Conservation (phyloP, 306 rosid species). For the Rosa persica region DNA sequence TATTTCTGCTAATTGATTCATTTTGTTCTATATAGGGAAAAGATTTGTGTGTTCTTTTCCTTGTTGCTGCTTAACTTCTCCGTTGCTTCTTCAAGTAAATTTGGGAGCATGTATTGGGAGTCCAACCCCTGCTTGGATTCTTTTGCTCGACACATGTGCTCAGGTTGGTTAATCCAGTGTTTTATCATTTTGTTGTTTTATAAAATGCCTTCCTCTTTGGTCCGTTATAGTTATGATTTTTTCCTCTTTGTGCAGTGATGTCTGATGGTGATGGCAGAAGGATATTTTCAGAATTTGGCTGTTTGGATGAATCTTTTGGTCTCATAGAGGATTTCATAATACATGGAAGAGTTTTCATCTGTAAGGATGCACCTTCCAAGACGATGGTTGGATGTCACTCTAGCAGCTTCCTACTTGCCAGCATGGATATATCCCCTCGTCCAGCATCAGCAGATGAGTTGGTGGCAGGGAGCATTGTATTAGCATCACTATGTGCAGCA, state of each 20-base stretch:
- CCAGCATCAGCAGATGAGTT: slow-evolving; percentile 63
- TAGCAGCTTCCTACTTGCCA: slow-evolving; percentile 35
- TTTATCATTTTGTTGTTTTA: not conserved
- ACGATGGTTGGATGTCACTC: slow-evolving; percentile 20
- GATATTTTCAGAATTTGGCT: slow-evolving; percentile 34
- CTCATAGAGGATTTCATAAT: slow-evolving; percentile 63
- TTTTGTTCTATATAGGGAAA: slow-evolving; percentile 58
- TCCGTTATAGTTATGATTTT: slow-evolving; percentile 17
- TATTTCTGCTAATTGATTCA: slow-evolving; percentile 8
- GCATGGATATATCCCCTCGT: slow-evolving; percentile 25
- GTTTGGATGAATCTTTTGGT: slow-evolving; percentile 53
- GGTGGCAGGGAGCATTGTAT: slow-evolving; percentile 69
- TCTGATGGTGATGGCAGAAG: slow-evolving; percentile 46
- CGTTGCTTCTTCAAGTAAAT: slow-evolving; percentile 36
- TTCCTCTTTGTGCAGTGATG: slow-evolving; percentile 46
- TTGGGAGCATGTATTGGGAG: slow-evolving; percentile 48
- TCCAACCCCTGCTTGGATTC: slow-evolving; percentile 52
- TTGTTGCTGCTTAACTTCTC: slow-evolving; percentile 63
- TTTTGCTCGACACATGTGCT: slow-evolving; percentile 44
- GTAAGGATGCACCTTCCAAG: slow-evolving; percentile 21
- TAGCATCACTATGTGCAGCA: slow-evolving; percentile 69
- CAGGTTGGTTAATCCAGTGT: slow-evolving; percentile 48
- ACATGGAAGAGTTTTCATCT: slow-evolving; percentile 41
- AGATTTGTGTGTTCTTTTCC: slow-evolving; percentile 58
- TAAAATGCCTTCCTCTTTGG: slow-evolving; percentile 15